Evolutionary conservation across 768 basidiomycete genomes (phyloP).

Genomic region (Ramaria rubella): DNA sequence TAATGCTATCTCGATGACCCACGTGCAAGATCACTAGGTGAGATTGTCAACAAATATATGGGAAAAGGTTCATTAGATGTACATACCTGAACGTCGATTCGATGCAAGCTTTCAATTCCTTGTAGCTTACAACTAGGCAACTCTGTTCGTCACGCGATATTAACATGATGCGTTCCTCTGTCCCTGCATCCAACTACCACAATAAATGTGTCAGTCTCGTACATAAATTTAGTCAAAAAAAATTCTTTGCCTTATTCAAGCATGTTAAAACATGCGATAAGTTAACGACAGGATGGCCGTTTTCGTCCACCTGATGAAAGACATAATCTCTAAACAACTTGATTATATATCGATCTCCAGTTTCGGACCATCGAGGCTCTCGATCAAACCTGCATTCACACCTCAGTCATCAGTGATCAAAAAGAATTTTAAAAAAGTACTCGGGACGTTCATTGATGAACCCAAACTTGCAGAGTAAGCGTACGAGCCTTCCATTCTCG

Average conservation of each 20-base stretch:
- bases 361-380: slow-evolving; percentile 96
- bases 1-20: no score
- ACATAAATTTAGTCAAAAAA: slow-evolving; percentile 2
- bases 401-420: not conserved
- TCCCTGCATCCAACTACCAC: slow-evolving; percentile 78
- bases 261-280: slow-evolving; percentile 86
- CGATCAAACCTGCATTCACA: slow-evolving; percentile 66
- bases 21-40: not conserved
- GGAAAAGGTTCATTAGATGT: not conserved
- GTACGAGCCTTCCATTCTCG: slow-evolving; percentile 88
- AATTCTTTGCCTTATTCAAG: slow-evolving; percentile 74
- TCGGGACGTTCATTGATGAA: slow-evolving; percentile 99
- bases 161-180: slow-evolving; percentile 93
- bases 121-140: slow-evolving; percentile 89
- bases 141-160: slow-evolving; percentile 93
- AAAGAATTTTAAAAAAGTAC: slow-evolving; percentile 41
- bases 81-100: slow-evolving; percentile 78
- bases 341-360: slow-evolving; percentile 95
- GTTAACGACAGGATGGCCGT: slow-evolving; percentile 83
- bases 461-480: slow-evolving; percentile 87
- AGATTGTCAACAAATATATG: not conserved
- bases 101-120: slow-evolving; percentile 81
- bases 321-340: slow-evolving; percentile 98
- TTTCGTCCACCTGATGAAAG: slow-evolving; percentile 94
- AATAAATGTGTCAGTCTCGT: not conserved